Base-by-base conservation (phyloP, 2,329 filamentous ascomycete genomes). In the Botrytis paeoniae region DNA sequence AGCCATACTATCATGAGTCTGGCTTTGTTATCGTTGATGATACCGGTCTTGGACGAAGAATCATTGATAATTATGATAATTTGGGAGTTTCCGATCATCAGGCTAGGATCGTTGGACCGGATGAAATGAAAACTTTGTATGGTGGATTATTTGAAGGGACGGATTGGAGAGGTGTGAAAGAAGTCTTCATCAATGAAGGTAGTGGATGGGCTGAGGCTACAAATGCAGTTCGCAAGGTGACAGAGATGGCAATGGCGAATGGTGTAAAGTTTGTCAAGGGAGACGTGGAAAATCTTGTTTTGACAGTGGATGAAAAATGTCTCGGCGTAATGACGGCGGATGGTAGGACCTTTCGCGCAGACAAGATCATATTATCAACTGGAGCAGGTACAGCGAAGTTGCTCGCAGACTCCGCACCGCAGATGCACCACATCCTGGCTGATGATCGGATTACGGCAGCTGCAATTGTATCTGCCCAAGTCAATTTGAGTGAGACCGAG, bases 371-470 rank as follows among this genome's bases (percentile, higher is more conserved):
- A 18, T 78, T 90, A 45, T 85, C 84, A 59, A 86, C 88, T 0
- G 89, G 88, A 20, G 88, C 88, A 5, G 86, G 87, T 80, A 89
- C 88, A 8, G 85, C 85, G 51, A 80, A 83, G 41, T 77, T 90
- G 25, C 83, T 90, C 69, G 85, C 86, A 41, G 84, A 86, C 22
- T 85, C 85, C 65, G 85, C 85, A 0, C 83, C 85, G 9, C 81
- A 84, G 22, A 85, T 85, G 73, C 81, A 83, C 48, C 81, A 86
- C 35, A 82, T 88, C 32, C 87, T 90, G 73, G 83, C 86, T 35
- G 87, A 85, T 22, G 81, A 85, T 73, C 82, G 87, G 69, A 83
- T 89, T 65, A 80, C 86, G 57, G 89, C 89, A 29, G 89, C 88
- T 3, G 90, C 87, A 1, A 87, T 86, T 1, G 83, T 84, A 16